Evolutionary conservation across 257 asterid species (phyloP).

Genomic region (Nicotiana sylvestris): DNA sequence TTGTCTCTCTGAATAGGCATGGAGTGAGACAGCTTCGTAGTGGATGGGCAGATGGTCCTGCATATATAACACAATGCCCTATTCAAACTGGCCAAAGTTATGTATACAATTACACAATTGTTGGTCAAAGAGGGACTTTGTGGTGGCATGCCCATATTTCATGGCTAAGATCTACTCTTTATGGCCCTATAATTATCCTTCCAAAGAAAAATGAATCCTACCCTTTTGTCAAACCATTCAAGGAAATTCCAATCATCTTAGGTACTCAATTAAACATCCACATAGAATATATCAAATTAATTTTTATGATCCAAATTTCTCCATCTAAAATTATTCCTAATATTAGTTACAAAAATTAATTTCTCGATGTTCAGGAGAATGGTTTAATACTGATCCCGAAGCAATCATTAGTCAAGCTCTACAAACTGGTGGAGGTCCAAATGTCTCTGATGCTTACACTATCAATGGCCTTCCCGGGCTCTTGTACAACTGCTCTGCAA

Average conservation of each 20-base stretch:
- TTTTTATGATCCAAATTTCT: too few relatives aligned
- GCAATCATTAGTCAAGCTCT: slow-evolving; percentile 50
- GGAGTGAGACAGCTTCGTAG: neutral
- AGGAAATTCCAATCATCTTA: slow-evolving; percentile 52
- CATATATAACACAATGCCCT: slow-evolving; percentile 2
- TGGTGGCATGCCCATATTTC: slow-evolving; percentile 23
- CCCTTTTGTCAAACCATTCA: slow-evolving; percentile 53
- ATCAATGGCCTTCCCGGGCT: slow-evolving; percentile 47
- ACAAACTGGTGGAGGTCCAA: neutral
- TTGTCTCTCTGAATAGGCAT: neutral
- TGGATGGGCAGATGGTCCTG: slow-evolving; percentile 12
- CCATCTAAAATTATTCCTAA: too few relatives aligned
- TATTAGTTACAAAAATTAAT: too few relatives aligned
- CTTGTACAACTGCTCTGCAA: slow-evolving; percentile 51
- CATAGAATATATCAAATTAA: too few relatives aligned
- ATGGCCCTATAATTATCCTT: slow-evolving; percentile 36
- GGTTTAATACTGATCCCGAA: slow-evolving; percentile 52
- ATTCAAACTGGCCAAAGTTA: neutral
- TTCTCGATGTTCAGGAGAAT: slow-evolving; percentile 24
- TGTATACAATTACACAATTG: slow-evolving; percentile 1
- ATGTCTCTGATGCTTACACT: slow-evolving; percentile 4
- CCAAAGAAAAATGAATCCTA: slow-evolving; percentile 27
- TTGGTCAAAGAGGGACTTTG: slow-evolving; percentile 4
- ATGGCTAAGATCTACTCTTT: slow-evolving; percentile 63
- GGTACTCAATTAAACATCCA: too few relatives aligned